These are phyloP conservation scores for Hymenoscyphus linearis DNA, from an alignment of 2,329 filamentous ascomycete species.

Conservation along the genomic window DNA sequence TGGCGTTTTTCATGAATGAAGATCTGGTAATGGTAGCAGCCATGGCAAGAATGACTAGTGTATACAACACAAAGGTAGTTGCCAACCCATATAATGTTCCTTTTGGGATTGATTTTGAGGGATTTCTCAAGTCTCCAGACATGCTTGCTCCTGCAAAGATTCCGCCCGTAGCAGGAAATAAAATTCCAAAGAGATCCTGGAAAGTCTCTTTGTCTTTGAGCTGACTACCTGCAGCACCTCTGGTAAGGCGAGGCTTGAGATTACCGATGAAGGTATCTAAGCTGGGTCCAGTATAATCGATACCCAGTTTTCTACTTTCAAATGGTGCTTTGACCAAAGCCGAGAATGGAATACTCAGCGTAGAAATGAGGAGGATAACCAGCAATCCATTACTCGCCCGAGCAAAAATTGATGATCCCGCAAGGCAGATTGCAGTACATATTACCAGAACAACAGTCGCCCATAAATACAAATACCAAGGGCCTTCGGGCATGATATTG, in stretches of 20 bases:
- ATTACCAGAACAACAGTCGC: slow-evolving; percentile 64
- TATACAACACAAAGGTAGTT: slow-evolving; percentile 71
- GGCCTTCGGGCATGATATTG: slow-evolving; percentile 60
- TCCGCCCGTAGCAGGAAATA: slow-evolving; percentile 64
- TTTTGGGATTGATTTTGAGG: slow-evolving; percentile 76
- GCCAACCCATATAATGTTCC: slow-evolving; percentile 76
- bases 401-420: slow-evolving; percentile 75
- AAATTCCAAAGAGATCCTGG: slow-evolving; percentile 76
- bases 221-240: slow-evolving; percentile 56
- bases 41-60: slow-evolving; percentile 72
- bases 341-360: slow-evolving; percentile 79
- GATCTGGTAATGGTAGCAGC: slow-evolving; percentile 68
- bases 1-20: slow-evolving; percentile 62
- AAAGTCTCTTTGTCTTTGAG: slow-evolving; percentile 64
- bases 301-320: slow-evolving; percentile 51
- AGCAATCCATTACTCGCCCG: slow-evolving; percentile 74
- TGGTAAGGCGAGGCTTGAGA: slow-evolving; percentile 60
- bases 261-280: slow-evolving; percentile 67
- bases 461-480: slow-evolving; percentile 74
- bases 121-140: slow-evolving; percentile 80
- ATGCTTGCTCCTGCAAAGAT: slow-evolving; percentile 75
- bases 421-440: slow-evolving; percentile 71
- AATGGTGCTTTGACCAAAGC: slow-evolving; percentile 65
- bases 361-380: slow-evolving; percentile 64
- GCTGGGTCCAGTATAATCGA: slow-evolving; percentile 75